phyloP scores from a whole-genome alignment of 2,329 filamentous ascomycete genomes.

The Fusarium pininemorale region DNA sequence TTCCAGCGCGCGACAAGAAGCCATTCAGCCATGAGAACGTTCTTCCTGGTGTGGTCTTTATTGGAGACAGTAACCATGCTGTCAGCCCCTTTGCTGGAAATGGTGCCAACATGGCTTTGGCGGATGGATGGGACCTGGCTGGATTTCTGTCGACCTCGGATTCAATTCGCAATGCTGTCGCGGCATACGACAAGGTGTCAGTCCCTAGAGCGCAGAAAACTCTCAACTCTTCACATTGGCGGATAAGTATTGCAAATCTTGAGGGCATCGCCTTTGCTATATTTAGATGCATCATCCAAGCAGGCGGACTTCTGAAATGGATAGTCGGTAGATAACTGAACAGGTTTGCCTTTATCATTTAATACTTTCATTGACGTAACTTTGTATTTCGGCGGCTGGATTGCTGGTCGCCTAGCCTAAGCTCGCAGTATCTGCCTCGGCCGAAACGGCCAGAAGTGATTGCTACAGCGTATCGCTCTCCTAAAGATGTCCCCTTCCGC shows the following conservation, averaged over 20 bases:
- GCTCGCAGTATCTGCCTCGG: too few species aligned
- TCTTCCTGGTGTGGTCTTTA: background rate
- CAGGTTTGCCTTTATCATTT: fast-evolving
- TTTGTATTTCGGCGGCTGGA: too few species aligned
- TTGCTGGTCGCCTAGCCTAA: too few species aligned
- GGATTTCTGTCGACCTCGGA: background rate
- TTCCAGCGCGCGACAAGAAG: background rate
- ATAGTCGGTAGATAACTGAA: background rate
- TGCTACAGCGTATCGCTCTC: too few species aligned
- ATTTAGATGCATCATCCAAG: background rate
- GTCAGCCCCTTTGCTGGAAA: background rate
- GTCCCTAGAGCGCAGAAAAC: background rate
- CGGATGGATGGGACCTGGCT: background rate
- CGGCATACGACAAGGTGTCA: background rate
- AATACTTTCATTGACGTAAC: too few species aligned
- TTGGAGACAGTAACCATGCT: background rate
- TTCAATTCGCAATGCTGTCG: background rate
- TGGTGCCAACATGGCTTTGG: background rate
- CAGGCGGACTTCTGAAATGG: background rate
- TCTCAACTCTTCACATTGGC: background rate
- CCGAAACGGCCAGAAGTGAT: too few species aligned
- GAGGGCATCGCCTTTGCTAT: background rate
- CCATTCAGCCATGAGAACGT: background rate
- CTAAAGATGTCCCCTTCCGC: fast-evolving
- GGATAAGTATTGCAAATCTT: background rate